Evolutionary conservation across 768 basidiomycete genomes (phyloP), one percentile per base, ranked within the genome.

Genomic region (Leccinum longicurvipes): DNA sequence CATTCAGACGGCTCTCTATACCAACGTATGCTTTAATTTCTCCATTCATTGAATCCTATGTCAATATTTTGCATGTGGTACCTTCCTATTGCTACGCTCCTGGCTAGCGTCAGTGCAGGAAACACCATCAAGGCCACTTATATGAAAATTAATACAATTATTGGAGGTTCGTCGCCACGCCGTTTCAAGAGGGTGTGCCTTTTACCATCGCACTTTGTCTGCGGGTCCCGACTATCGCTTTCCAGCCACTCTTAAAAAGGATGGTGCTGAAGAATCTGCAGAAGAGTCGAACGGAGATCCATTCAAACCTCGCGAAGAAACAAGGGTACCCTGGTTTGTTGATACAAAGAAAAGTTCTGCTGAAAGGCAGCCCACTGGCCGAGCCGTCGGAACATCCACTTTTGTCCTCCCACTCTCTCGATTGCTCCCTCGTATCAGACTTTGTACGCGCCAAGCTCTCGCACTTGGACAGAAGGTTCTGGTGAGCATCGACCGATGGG

Each of bases 71-170:
- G 25, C 12, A 9, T 47, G 4, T 50, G 98, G 93, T 95, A 98
- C 68, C 76, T 97, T 15, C 78, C 93, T 0, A 77, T 80, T 10
- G 78, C 85, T 0, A 84, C 82, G 0, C 72, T 98, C 9, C 66
- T 84, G 36, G 91, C 93, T 10, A 95, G 93, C 1, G 79, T 98
- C 54, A 95, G 93, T 69, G 81, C 83, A 4, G 92, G 91, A 2
- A 86, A 41, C 80, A 95, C 4, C 83, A 93, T 65, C 93, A 98
- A 74, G 97, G 97, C 0, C 87, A 95, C 67, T 99, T 96, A 74
- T 93, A 90, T 65, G 92, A 94, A 3, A 97, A 91, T 63, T 86
- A 86, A 60, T 99, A 94, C 73, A 98, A 99, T 69, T 98, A 95
- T 63, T 98, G 14, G 96, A 98, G 80, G 91, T 87, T 44, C 51